Conservation (phyloP, 805 yeast species). For the Candida ortonii region DNA sequence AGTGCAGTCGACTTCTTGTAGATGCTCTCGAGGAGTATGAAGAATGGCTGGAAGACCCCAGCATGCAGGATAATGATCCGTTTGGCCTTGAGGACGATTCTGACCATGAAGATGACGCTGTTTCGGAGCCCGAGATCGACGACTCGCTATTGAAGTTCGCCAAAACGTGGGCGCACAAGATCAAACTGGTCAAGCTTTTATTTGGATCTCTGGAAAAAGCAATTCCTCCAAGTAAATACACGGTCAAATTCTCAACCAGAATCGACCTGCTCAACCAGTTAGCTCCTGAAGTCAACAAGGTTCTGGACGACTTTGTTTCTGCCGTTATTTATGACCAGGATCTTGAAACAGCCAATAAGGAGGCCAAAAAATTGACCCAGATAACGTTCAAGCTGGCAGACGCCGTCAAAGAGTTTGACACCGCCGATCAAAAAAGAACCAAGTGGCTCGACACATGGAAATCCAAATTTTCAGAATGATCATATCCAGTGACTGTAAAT, state of each 20-base stretch:
- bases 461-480: conserved; percentile 37
- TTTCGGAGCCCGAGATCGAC: conserved; percentile 25
- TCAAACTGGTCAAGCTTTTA: conserved; percentile 56
- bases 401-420: conserved; percentile 46
- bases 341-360: conserved; percentile 34
- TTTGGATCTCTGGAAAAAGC: conserved; percentile 59
- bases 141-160: conserved; percentile 33
- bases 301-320: conserved; percentile 58
- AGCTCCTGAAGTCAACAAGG: conserved; percentile 42
- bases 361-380: conserved; percentile 15
- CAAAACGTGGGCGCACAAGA: conserved; percentile 47
- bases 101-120: conserved; percentile 25
- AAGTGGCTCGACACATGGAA: conserved; percentile 59
- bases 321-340: conserved; percentile 47
- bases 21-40: conserved; percentile 68
- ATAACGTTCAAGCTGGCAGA: conserved; percentile 31
- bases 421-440: conserved; percentile 48
- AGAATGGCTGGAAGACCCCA: conserved; percentile 68
- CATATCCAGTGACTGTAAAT: too few relatives aligned
- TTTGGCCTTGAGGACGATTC: conserved; percentile 41
- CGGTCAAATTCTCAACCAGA: conserved; percentile 34
- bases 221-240: conserved; percentile 39
- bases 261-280: conserved; percentile 46
- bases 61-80: conserved; percentile 47
- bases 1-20: conserved; percentile 44